A percentile compares a stretch with the other conserved stretches of the same genome.
phyloP scores from a whole-genome alignment of 805 yeast species.

The Lachancea kluyveri region DNA sequence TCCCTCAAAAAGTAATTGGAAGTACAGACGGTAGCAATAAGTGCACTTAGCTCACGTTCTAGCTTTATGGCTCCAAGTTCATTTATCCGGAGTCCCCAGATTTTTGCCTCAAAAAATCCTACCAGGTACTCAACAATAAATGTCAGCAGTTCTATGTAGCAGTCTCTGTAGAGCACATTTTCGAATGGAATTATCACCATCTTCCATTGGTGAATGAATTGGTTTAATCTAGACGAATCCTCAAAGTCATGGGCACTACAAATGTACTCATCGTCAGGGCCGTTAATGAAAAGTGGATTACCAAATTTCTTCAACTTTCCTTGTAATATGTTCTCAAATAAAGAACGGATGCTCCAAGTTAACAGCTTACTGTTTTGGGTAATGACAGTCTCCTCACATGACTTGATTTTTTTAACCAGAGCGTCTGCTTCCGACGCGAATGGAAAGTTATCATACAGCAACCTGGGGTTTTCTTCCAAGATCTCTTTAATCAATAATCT shows the following conservation, averaged over 20 bases:
- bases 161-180: conserved; percentile 47
- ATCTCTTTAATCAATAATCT: conserved; percentile 39
- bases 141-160: conserved; percentile 43
- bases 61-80: conserved; percentile 78
- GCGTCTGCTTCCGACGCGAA: conserved; percentile 32
- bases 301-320: conserved; percentile 38
- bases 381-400: conserved; percentile 19
- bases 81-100: conserved; percentile 65
- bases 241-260: conserved; percentile 31
- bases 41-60: conserved; percentile 71
- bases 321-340: conserved; percentile 34
- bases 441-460: conserved; percentile 33
- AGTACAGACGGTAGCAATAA: conserved; percentile 69
- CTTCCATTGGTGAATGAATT: conserved; percentile 62
- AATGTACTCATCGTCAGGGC: conserved; percentile 20
- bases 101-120: conserved; percentile 52
- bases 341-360: conserved; percentile 36
- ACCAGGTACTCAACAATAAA: conserved; percentile 51
- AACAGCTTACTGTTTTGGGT: conserved; percentile 28
- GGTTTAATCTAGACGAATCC: conserved; percentile 33
- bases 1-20: conserved; percentile 71
- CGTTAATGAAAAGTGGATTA: conserved; percentile 34
- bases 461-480: conserved; percentile 25
- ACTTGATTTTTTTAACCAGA: conserved; percentile 22
- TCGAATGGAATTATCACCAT: conserved; percentile 57